Base-by-base conservation (phyloP, 2,329 filamentous ascomycete genomes). In the Fusarium bactridioides region DNA sequence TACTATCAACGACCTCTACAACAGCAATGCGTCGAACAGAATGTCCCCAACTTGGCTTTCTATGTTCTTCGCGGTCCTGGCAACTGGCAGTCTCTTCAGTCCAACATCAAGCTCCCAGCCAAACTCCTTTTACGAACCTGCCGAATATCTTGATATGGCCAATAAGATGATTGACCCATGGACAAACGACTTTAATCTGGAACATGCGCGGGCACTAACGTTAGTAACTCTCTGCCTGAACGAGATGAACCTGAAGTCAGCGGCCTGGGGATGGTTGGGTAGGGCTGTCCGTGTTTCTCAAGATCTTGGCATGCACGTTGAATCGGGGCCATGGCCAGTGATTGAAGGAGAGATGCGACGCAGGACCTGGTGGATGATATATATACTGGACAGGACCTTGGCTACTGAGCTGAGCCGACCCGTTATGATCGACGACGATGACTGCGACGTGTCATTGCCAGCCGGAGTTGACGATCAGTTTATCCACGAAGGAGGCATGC, bases 321-420 rank as follows among this genome's bases (percentile, higher is more conserved):
- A 97, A 76, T 89, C 89, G 3, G 92, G 91, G 1, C 87, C 91
- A 2, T 94, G 92, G 87, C 88, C 92, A 5, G 86, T 90, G 3
- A 85, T 97, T 19, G 94, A 97, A 76, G 89, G 89, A 16, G 95
- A 98, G 81, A 94, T 95, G 90, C 90, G 95, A 61, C 90, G 93
- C 68, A 88, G 95, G 61, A 89, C 96, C 5, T 99, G 95, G 95
- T 99, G 96, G 94, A 90, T 93, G 19, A 89, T 97, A 63, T 98
- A 98, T 82, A 90, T 94, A 48, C 90, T 95, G 83, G 96, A 99
- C 82, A 90, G 94, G 70, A 88, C 93, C 31, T 84, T 97, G 55
- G 91, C 94, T 0, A 85, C 97, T 18, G 95, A 97, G 79, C 86
- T 94, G 38, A 93, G 94, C 13, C 90, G 92, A 56, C 94, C 95